phyloP scores from a whole-genome alignment of 192 early-diverging fungal species.

The Globomyces pollinis-pini region DNA sequence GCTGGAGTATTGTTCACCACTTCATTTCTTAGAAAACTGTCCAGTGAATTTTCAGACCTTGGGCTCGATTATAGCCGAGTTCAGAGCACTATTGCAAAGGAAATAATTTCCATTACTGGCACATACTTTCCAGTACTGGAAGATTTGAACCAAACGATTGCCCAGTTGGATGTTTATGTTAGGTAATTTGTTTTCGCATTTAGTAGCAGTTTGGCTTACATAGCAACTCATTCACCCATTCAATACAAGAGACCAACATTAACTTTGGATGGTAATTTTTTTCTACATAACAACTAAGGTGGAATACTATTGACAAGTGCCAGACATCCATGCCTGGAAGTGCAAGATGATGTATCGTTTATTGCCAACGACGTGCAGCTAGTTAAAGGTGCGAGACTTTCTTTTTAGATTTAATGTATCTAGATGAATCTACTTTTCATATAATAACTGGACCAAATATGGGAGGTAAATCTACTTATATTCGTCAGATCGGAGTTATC shows the following conservation, averaged over 20 bases:
- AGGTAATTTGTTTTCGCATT: no score
- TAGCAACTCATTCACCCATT: slow-evolving; percentile 69
- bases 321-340: slow-evolving; percentile 91
- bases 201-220: slow-evolving; percentile 90
- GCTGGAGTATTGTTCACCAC: slow-evolving; percentile 87
- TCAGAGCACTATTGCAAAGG: slow-evolving; percentile 71
- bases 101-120: slow-evolving; percentile 80
- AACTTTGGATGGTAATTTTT: slow-evolving; percentile 31
- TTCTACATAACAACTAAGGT: slow-evolving; percentile 37
- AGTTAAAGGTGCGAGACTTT: no score
- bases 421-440: slow-evolving; percentile 11
- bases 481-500: slow-evolving; percentile 88
- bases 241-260: slow-evolving; percentile 79
- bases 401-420: neutral
- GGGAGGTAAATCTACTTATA: slow-evolving; percentile 98
- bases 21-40: slow-evolving; percentile 54
- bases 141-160: slow-evolving; percentile 62
- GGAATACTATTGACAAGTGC: slow-evolving; percentile 60
- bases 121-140: slow-evolving; percentile 77
- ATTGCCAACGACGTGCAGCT: slow-evolving; percentile 90
- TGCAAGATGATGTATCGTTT: slow-evolving; percentile 83
- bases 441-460: slow-evolving; percentile 74
- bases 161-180: slow-evolving; percentile 80
- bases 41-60: slow-evolving; percentile 50
- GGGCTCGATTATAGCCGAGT: slow-evolving; percentile 55